Evolutionary conservation across 2,329 filamentous ascomycete genomes (phyloP), one percentile per base, ranked within the genome.

Genomic region (Paecilomyces sp.): DNA sequence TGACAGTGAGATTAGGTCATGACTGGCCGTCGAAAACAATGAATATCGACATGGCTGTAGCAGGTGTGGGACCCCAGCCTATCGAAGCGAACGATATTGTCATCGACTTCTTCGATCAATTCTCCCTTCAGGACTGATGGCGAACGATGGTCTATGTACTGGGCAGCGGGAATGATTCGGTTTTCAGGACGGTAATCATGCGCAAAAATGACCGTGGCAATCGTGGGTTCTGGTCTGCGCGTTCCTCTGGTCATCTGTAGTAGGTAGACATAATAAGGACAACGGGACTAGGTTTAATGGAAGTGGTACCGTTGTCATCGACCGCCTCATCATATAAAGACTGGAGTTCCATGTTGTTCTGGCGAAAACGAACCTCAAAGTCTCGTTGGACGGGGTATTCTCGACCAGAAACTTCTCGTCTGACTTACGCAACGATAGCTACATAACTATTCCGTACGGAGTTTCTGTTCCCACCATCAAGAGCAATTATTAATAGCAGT

Each of bases 21-120:
- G 73, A 71, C 58, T 81, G 79, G 79, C 74, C 79, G 4, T 79
- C 77, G 24, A 79, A 75, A 3, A 73, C 77, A 54, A 71, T 72
- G 54, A 81, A 80, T 64, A 73, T 80, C 58, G 77, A 76, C 6
- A 77, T 79, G 64, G 63, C 76, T 15, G 70, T 75, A 0, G 74
- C 74, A 2, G 72, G 70, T 0, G 72, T 78, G 58, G 68, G 68
- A 0, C 78, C 78, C 1, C 75, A 77, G 4, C 71, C 76, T 47
- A 76, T 81, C 22, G 66, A 78, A 50, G 79, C 77, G 1, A 80
- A 74, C 56, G 70, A 72, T 31, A 71, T 81, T 33, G 73, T 81
- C 22, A 75, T 78, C 64, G 68, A 73, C 1, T 81, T 81, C 62
- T 81, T 81, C 62, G 72, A 77, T 58, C 64, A 63, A 25, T 75